phyloP scores from a whole-genome alignment of 192 early-diverging fungal genomes.

The Entophlyctis luteolus region DNA sequence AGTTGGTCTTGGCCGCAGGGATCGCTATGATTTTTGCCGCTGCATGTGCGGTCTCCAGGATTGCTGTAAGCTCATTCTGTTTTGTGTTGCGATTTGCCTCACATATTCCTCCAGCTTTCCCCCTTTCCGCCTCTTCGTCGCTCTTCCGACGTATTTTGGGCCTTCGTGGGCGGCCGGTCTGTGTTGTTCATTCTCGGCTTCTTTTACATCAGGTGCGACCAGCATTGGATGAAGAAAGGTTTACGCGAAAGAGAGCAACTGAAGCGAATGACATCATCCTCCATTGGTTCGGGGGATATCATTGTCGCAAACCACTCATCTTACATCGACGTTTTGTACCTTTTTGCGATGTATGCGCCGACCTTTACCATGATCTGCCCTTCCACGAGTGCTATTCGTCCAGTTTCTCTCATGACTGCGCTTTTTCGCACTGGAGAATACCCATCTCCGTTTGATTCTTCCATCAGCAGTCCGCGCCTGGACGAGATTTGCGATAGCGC shows the following conservation, averaged over 20 bases:
- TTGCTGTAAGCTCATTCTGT: not conserved
- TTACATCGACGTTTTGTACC: slow-evolving; percentile 74
- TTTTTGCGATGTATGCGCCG: slow-evolving; percentile 54
- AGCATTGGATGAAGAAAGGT: not conserved
- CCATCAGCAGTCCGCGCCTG: not conserved
- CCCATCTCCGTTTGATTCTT: not conserved
- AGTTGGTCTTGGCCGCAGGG: not conserved
- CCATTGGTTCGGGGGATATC: slow-evolving; percentile 60
- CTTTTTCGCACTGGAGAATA: not conserved
- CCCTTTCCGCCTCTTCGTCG: not conserved
- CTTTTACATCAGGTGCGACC: not conserved
- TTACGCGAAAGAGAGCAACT: slow-evolving; percentile 4
- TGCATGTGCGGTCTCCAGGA: not conserved
- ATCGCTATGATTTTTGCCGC: not conserved
- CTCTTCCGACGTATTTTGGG: not conserved
- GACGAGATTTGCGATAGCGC: not conserved
- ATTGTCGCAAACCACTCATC: slow-evolving; percentile 78
- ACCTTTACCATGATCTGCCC: not conserved
- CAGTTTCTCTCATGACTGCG: not conserved
- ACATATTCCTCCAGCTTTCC: not conserved
- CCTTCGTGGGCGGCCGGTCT: not conserved
- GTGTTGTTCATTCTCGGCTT: slow-evolving; percentile 8
- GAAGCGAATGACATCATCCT: not conserved
- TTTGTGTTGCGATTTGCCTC: not conserved
- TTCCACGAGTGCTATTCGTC: not conserved